Percentiles rank a stretch among this genome's conserved stretches.
Conservation (phyloP, 441 rosid genomes). For the Bruguiera hainesii region DNA sequence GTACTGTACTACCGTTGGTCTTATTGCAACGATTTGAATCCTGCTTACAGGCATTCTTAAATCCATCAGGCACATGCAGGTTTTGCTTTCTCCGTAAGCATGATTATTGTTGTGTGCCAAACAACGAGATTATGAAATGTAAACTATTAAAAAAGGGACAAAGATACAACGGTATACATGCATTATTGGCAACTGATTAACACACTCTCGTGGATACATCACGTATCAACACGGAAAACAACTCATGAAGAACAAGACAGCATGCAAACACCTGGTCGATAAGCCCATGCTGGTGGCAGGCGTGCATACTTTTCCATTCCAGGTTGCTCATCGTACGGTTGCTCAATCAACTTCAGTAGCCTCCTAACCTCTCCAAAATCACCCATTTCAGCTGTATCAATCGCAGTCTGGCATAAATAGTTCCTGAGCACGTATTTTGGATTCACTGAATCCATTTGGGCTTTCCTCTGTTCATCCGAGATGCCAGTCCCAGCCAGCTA, state of each 20-base stretch:
- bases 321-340: conserved; percentile 81
- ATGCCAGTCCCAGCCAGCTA: conserved; percentile 66
- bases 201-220: conserved; percentile 16
- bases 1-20: no score
- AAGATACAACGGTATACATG: conserved; percentile 17
- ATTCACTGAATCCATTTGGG: conserved; percentile 76
- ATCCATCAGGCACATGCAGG: no score
- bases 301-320: conserved; percentile 98
- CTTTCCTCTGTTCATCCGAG: conserved; percentile 81
- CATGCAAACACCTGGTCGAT: conserved; percentile 97
- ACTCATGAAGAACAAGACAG: conserved; percentile 92
- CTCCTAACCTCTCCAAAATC: conserved; percentile 75
- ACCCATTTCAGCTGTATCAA: conserved; percentile 84
- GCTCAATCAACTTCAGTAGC: conserved; percentile 73
- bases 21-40: no score
- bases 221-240: conserved; percentile 19
- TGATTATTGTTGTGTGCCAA: no score
- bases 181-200: conserved; percentile 9
- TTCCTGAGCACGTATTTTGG: conserved; percentile 84
- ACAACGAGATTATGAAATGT: no score
- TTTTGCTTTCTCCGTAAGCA: no score
- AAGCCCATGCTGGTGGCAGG: conserved; percentile 99
- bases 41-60: no score
- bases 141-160: background rate
- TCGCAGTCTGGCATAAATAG: conserved; percentile 91